These are phyloP conservation scores for Russula dissimulans DNA, from an alignment of 768 basidiomycete genomes.

Conservation along the genomic window DNA sequence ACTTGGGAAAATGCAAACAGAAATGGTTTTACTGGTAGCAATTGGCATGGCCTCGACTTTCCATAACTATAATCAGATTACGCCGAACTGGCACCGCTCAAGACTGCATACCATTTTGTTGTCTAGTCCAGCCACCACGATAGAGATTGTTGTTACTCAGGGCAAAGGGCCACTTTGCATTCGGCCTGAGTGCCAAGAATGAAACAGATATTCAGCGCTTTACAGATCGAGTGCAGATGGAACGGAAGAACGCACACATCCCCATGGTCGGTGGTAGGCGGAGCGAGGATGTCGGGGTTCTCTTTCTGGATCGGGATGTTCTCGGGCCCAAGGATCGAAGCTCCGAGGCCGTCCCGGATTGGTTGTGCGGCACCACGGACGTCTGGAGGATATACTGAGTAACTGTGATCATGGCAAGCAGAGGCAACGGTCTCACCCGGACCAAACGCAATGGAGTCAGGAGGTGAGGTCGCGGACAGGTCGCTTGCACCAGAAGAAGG, in stretches of 20 bases:
- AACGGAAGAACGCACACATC: slow-evolving; percentile 34
- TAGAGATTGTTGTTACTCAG: slow-evolving; percentile 49
- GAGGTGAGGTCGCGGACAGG: too few relatives aligned
- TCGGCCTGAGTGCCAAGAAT: slow-evolving; percentile 26
- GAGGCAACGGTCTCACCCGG: slow-evolving; percentile 20
- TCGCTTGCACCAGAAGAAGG: too few relatives aligned
- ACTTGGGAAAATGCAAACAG: background rate
- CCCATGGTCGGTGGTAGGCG: slow-evolving; percentile 56
- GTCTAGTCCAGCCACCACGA: slow-evolving; percentile 51
- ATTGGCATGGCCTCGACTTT: slow-evolving; percentile 41
- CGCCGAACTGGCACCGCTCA: background rate
- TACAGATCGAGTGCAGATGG: background rate
- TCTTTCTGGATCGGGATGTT: slow-evolving; percentile 47
- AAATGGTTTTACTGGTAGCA: slow-evolving; percentile 32
- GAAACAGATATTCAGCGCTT: background rate
- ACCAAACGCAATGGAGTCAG: background rate
- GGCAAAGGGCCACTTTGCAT: slow-evolving; percentile 50
- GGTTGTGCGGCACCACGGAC: slow-evolving; percentile 31
- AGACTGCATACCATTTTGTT: slow-evolving; percentile 37
- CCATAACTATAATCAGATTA: background rate
- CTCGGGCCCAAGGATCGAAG: slow-evolving; percentile 44
- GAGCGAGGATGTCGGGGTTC: slow-evolving; percentile 48
- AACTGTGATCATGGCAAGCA: slow-evolving; percentile 26
- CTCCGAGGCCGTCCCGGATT: slow-evolving; percentile 37
- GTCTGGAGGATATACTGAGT: slow-evolving; percentile 17